A percentile compares a stretch with the other conserved stretches of the same genome.
Conservation (phyloP, 1,284 basidiomycete species). For the Kwoniella shivajii region DNA sequence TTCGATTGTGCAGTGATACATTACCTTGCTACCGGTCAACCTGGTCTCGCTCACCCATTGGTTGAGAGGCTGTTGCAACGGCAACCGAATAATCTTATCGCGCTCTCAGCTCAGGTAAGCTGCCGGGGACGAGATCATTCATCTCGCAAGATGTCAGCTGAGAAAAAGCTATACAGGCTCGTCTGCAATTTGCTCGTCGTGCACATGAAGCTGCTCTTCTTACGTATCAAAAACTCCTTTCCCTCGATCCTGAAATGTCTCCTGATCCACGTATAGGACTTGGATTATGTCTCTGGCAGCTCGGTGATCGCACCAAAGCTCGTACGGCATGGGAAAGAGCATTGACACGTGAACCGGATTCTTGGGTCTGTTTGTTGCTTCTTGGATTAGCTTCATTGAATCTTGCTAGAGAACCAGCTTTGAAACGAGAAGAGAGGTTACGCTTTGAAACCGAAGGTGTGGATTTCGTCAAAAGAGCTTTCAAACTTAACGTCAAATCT, state of each 20-base stretch:
- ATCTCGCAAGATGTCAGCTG: background rate
- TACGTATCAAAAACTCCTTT: constrained; percentile 79
- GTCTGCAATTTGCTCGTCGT: constrained; percentile 76
- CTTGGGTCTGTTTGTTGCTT: constrained; percentile 74
- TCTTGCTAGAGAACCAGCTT: constrained; percentile 66
- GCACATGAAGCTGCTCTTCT: constrained; percentile 76
- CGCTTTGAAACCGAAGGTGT: constrained; percentile 39
- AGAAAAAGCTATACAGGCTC: constrained; percentile 61
- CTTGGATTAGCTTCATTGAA: constrained; percentile 84
- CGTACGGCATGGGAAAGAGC: constrained; percentile 79
- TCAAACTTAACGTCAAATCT: constrained; percentile 48
- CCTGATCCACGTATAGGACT: constrained; percentile 93
- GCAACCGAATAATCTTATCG: constrained; percentile 73
- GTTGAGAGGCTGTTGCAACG: constrained; percentile 79
- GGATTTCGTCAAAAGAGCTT: constrained; percentile 37
- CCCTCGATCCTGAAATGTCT: constrained; percentile 70
- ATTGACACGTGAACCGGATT: constrained; percentile 66
- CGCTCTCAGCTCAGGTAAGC: constrained; percentile 36
- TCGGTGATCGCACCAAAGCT: constrained; percentile 77
- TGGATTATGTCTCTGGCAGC: constrained; percentile 84
- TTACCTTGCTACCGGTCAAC: constrained; percentile 73
- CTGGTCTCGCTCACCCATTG: constrained; percentile 74
- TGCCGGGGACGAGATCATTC: background rate
- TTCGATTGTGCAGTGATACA: constrained; percentile 64
- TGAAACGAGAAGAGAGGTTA: constrained; percentile 50